Base-by-base conservation (phyloP, 495 filamentous ascomycete species). In the Thermothielavioides terrestris region DNA sequence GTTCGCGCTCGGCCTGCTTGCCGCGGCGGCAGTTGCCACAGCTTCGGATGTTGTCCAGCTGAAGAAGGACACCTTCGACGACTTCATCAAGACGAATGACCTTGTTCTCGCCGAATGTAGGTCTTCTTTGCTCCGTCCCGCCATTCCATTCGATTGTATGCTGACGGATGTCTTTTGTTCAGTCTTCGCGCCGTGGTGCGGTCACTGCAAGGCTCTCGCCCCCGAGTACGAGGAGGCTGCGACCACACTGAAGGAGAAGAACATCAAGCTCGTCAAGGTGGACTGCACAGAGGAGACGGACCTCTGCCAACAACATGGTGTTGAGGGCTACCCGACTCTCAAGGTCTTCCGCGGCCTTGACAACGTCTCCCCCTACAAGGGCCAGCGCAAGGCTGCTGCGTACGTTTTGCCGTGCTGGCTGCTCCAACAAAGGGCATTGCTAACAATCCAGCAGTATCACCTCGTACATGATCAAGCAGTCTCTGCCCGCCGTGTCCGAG, bases 401-500 rank as follows among this genome's bases (percentile, higher is more conserved):
- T 92, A 73, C 73, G 88, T 53, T 30, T 34, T 3, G 6, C n/a
- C 21, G n/a, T 14, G 9, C 35, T 4, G 7, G 3, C 35, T 11
- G 4, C 9, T 18, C n/a, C 7, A 23, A 35, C 20, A 12, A 30
- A 21, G 23, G 3, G 11, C 17, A 11, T 42, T 49, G 46, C 66
- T 77, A 57, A 76, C 47, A n/a, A 1, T 3, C 12, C 40, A 41
- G 11, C 32, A 92, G 87, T 39, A 95, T 98, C 68, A 83, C 94
- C 32, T 98, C 92, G 21, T 97, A 95, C 76, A 99, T 99, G 92
- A 85, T 85, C 65, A 99, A 99, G 78, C 94, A 99, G 74, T 85
- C 86, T 17, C 81, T 99, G 47, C 92, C 92, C 26, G 87, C 92
- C 43, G 90, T 99, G 46, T 95, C 91, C 2, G 64, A 76, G 37